Conservation (phyloP, 2,329 filamentous ascomycete species). For the Microsporum ferrugineum region DNA sequence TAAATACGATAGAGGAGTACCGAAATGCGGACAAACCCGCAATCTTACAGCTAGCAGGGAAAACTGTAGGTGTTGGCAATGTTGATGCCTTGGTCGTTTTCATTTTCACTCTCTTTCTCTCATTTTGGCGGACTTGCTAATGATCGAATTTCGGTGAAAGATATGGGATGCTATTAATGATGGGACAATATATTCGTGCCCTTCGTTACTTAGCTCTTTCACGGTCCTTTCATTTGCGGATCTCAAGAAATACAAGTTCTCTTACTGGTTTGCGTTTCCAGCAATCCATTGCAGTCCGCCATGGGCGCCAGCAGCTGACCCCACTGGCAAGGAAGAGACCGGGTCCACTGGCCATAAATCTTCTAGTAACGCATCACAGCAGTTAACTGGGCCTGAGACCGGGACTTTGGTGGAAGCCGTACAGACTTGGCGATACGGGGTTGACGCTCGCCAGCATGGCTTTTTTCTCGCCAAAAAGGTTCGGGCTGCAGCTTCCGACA, state of each 20-base stretch:
- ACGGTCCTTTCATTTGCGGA: conserved; percentile 85
- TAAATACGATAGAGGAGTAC: conserved; percentile 92
- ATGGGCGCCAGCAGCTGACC: conserved; percentile 50
- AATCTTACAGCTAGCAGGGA: conserved; percentile 66
- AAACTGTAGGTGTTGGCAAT: conserved; percentile 47
- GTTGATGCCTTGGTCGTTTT: neutral
- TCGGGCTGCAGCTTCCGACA: conserved; percentile 27
- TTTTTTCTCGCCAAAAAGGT: conserved; percentile 87
- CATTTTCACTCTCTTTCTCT: neutral
- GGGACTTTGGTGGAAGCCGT: conserved; percentile 68
- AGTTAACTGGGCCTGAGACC: conserved; percentile 58
- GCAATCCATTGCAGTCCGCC: conserved; percentile 77
- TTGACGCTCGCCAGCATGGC: conserved; percentile 74
- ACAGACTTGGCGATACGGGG: conserved; percentile 74
- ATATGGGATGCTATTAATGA: conserved; percentile 98
- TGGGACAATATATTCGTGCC: conserved; percentile 88
- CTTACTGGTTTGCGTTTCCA: conserved; percentile 97
- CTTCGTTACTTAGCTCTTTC: conserved; percentile 82
- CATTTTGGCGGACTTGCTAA: neutral
- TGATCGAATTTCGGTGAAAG: conserved; percentile 34
- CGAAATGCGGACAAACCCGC: conserved; percentile 67
- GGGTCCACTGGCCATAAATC: conserved; percentile 15
- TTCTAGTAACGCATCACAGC: conserved; percentile 16
- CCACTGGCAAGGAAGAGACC: conserved; percentile 1
- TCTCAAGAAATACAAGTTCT: conserved; percentile 93